Percentiles rank a stretch among this genome's conserved stretches.
These are phyloP conservation scores for Fusarium illudens DNA, from an alignment of 2,329 filamentous ascomycete genomes.

Conservation along the genomic window DNA sequence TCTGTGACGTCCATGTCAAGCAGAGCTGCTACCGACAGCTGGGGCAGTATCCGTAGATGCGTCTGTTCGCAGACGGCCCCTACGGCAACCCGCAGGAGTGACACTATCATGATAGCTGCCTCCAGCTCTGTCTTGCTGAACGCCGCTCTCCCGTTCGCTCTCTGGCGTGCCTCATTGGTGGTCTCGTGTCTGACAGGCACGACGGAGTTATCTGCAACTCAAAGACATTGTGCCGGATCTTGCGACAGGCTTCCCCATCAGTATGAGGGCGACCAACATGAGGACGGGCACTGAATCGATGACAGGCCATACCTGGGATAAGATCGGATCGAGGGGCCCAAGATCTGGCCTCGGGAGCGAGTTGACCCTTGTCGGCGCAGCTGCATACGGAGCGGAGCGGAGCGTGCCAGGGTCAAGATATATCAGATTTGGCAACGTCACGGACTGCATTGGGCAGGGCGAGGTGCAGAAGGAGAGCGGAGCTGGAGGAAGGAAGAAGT, in stretches of 20 bases:
- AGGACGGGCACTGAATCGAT: background rate
- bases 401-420: background rate
- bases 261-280: background rate
- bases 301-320: background rate
- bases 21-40: background rate
- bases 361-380: conserved; percentile 8
- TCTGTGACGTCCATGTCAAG: conserved; percentile 19
- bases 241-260: conserved; percentile 3
- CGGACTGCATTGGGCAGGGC: background rate
- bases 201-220: conserved; percentile 4
- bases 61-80: conserved; percentile 4
- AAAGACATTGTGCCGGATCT: conserved; percentile 22
- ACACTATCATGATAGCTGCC: background rate
- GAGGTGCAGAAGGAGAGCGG: background rate
- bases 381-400: conserved; percentile 9
- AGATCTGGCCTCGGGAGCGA: conserved; percentile 9
- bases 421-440: conserved; percentile 4
- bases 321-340: conserved; percentile 18
- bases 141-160: background rate
- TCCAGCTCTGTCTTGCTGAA: background rate
- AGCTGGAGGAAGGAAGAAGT: background rate
- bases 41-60: background rate
- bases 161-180: background rate
- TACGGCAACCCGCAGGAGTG: conserved; percentile 24
- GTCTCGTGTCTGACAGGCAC: background rate